Evolutionary conservation across 208 protist genomes (phyloP).

Genomic region (Vickermania spadyakhi): DNA sequence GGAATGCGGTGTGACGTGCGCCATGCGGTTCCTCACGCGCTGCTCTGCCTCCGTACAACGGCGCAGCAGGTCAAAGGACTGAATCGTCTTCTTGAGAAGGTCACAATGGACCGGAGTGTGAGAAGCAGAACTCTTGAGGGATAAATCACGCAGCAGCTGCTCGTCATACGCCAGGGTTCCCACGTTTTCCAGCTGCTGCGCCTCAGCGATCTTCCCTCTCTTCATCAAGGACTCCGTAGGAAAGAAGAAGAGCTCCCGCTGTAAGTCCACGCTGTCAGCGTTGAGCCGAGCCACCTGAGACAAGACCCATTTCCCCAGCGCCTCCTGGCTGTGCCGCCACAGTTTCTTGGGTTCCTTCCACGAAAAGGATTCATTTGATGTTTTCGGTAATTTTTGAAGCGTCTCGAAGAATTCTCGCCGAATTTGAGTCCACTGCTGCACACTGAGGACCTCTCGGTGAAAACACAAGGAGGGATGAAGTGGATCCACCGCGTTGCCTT

Average conservation of each 20-base stretch:
- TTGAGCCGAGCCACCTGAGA: slow-evolving; percentile 66
- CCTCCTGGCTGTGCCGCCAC: slow-evolving; percentile 79
- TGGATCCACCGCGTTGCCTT: slow-evolving; percentile 20
- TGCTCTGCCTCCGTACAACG: slow-evolving; percentile 39
- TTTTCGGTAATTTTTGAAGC: slow-evolving; percentile 17
- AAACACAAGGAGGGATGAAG: slow-evolving; percentile 59
- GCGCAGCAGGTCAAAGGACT: slow-evolving; percentile 33
- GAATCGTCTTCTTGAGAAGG: slow-evolving; percentile 22
- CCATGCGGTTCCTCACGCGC: slow-evolving; percentile 25
- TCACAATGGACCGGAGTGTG: slow-evolving; percentile 22
- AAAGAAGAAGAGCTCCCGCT: slow-evolving; percentile 10
- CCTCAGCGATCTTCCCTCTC: background rate
- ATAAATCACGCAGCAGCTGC: slow-evolving; percentile 76
- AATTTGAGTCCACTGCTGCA: slow-evolving; percentile 54
- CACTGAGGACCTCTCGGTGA: slow-evolving; percentile 72
- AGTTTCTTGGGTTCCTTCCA: slow-evolving; percentile 76
- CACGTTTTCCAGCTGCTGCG: background rate
- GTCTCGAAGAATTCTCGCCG: slow-evolving; percentile 54
- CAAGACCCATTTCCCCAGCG: slow-evolving; percentile 82
- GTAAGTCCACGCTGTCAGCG: background rate
- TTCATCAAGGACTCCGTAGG: background rate
- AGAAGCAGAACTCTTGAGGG: slow-evolving; percentile 57
- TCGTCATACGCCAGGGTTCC: slow-evolving; percentile 43
- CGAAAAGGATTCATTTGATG: background rate
- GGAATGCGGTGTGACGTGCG: slow-evolving; percentile 12